Percentiles rank a stretch among this genome's conserved stretches.
These are phyloP conservation scores for Noccaea caerulescens DNA, from an alignment of 345 rosid genomes.

Conservation along the genomic window DNA sequence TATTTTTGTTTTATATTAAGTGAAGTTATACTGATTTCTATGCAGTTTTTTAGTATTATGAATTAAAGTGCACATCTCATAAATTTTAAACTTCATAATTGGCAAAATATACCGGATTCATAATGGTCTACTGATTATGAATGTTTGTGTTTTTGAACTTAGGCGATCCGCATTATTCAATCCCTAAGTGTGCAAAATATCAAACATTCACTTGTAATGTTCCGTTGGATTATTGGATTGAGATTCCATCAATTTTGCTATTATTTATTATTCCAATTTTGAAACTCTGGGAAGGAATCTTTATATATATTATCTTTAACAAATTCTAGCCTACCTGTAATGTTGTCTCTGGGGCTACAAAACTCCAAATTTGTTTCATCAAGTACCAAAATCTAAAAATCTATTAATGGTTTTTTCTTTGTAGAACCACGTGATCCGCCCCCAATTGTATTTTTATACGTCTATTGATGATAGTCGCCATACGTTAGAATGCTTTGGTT, in stretches of 20 bases:
- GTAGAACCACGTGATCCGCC: constrained; percentile 23
- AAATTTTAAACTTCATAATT: too few relatives aligned
- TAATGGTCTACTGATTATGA: too few relatives aligned
- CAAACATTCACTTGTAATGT: too few relatives aligned
- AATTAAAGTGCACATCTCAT: too few relatives aligned
- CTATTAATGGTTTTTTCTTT: neutral
- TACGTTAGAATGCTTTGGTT: constrained; percentile 19
- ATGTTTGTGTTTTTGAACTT: too few relatives aligned
- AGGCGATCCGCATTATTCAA: too few relatives aligned
- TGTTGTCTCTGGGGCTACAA: constrained; percentile 10
- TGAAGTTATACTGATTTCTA: too few relatives aligned
- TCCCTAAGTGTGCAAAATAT: too few relatives aligned
- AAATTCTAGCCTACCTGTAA: constrained; percentile 21
- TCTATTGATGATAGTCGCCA: constrained; percentile 12
- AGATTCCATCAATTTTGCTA: neutral
- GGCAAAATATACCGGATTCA: too few relatives aligned
- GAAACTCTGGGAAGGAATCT: neutral
- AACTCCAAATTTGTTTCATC: constrained; percentile 28
- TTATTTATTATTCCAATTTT: neutral
- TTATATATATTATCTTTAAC: neutral
- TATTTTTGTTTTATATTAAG: too few relatives aligned
- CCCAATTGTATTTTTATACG: constrained; percentile 14
- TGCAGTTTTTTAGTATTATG: too few relatives aligned
- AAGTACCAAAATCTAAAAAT: neutral
- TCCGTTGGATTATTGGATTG: neutral